phyloP scores from a whole-genome alignment of 495 filamentous ascomycete species.

The Hypoxylon perforatum region DNA sequence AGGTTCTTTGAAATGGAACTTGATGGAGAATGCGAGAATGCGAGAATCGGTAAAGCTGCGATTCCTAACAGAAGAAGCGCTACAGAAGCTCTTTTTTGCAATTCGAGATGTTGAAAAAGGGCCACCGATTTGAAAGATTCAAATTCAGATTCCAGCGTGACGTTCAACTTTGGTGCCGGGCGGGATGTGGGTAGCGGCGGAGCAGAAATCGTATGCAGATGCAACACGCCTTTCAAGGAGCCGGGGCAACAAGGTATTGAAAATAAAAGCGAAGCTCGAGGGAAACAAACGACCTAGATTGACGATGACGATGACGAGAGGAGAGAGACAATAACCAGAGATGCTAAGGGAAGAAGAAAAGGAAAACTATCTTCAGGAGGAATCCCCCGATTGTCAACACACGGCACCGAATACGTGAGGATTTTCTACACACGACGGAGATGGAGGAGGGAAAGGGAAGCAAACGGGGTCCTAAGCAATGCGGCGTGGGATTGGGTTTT shows the following conservation, averaged over 20 bases:
- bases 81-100: slow-evolving; percentile 15
- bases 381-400: slow-evolving; percentile 61
- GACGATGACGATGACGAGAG: slow-evolving; percentile 38
- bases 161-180: slow-evolving; percentile 30
- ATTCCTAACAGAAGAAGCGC: slow-evolving; percentile 33
- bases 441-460: slow-evolving; percentile 48
- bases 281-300: slow-evolving; percentile 35
- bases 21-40: slow-evolving; percentile 24
- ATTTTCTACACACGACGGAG: slow-evolving; percentile 46
- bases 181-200: slow-evolving; percentile 23
- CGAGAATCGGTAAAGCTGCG: slow-evolving; percentile 38
- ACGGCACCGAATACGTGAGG: slow-evolving; percentile 49
- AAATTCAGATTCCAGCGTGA: too few species aligned
- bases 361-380: slow-evolving; percentile 63
- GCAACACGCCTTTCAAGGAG: slow-evolving; percentile 34
- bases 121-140: slow-evolving; percentile 27
- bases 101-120: slow-evolving; percentile 16
- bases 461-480: slow-evolving; percentile 45
- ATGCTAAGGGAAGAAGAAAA: slow-evolving; percentile 53
- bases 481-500: slow-evolving; percentile 43
- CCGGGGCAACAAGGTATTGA: slow-evolving; percentile 18
- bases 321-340: slow-evolving; percentile 42
- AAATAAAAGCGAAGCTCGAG: slow-evolving; percentile 39
- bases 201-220: slow-evolving; percentile 36
- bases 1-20: slow-evolving; percentile 7